phyloP scores from a whole-genome alignment of 495 filamentous ascomycete genomes.

The Bathelium albidoporum region DNA sequence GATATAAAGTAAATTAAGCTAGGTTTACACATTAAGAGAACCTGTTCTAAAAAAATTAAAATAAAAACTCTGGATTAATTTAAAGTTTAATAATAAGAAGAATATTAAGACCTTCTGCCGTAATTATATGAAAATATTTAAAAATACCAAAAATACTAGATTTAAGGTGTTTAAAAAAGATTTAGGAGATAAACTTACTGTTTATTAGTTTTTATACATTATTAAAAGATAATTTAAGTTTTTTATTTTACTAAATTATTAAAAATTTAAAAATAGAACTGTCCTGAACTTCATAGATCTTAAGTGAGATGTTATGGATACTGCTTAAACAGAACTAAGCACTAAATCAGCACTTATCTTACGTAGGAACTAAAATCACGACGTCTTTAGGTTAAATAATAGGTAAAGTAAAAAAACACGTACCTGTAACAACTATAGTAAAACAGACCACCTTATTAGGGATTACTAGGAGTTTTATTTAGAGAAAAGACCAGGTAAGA shows the following conservation, averaged over 20 bases:
- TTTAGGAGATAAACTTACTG: not conserved
- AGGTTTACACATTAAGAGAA: not conserved
- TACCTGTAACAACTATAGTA: not conserved
- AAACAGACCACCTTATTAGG: not conserved
- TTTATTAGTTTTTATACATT: not conserved
- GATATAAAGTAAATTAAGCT: not conserved
- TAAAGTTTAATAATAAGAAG: not conserved
- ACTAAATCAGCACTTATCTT: not conserved
- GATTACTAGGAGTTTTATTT: not conserved
- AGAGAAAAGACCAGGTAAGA: not conserved
- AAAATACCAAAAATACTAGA: not conserved
- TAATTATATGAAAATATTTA: not conserved
- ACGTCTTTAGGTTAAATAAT: not conserved
- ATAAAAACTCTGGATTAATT: not conserved
- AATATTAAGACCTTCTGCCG: not conserved
- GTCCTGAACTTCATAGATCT: not conserved
- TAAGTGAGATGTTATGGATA: not conserved
- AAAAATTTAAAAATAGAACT: not conserved
- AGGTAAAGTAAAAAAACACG: not conserved
- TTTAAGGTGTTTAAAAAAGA: not conserved
- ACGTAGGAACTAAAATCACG: not conserved
- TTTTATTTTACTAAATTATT: not conserved
- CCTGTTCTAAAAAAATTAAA: not conserved
- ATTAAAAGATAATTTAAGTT: not conserved
- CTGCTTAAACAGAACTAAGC: not conserved